A percentile compares a stretch with the other conserved stretches of the same genome.
Evolutionary conservation across 495 filamentous ascomycete species (phyloP).

Genomic region (Aspergillus ostianus): DNA sequence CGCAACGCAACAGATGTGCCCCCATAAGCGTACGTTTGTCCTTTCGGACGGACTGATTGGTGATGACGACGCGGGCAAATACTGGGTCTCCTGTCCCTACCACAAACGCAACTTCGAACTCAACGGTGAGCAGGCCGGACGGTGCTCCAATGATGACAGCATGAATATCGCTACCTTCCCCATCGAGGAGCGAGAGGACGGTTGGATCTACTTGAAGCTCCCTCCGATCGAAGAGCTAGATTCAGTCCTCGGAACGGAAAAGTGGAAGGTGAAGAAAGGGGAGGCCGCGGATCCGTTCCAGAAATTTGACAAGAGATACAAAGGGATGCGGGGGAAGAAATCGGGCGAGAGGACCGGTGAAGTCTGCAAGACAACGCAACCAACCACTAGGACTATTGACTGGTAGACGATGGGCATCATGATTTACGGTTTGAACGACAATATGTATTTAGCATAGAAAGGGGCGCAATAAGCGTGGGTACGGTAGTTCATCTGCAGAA

Average conservation of each 20-base stretch:
- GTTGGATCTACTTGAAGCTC: constrained; percentile 81
- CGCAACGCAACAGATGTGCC: constrained; percentile 97
- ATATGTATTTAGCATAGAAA: not conserved
- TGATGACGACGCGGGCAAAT: constrained; percentile 61
- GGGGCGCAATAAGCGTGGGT: not conserved
- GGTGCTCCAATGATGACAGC: constrained; percentile 72
- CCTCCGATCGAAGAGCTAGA: constrained; percentile 87
- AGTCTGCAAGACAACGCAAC: constrained; percentile 38
- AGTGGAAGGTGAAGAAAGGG: constrained; percentile 78
- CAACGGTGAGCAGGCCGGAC: constrained; percentile 62
- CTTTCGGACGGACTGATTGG: constrained; percentile 86
- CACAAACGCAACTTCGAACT: constrained; percentile 94
- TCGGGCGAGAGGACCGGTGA: constrained; percentile 48
- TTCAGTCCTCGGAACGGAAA: constrained; percentile 72
- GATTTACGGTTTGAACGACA: constrained; percentile 6
- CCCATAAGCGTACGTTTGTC: constrained; percentile 90
- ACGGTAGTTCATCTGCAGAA: not conserved
- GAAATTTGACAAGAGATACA: constrained; percentile 66
- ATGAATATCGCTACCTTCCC: constrained; percentile 87
- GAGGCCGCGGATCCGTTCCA: constrained; percentile 64
- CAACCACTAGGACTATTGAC: constrained; percentile 55
- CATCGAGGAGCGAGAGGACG: constrained; percentile 74
- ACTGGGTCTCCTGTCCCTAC: constrained; percentile 86
- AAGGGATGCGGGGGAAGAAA: constrained; percentile 58
- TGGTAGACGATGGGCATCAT: constrained; percentile 50